Conservation (phyloP, 495 filamentous ascomycete species). For the Penicillium psychrofluorescens region DNA sequence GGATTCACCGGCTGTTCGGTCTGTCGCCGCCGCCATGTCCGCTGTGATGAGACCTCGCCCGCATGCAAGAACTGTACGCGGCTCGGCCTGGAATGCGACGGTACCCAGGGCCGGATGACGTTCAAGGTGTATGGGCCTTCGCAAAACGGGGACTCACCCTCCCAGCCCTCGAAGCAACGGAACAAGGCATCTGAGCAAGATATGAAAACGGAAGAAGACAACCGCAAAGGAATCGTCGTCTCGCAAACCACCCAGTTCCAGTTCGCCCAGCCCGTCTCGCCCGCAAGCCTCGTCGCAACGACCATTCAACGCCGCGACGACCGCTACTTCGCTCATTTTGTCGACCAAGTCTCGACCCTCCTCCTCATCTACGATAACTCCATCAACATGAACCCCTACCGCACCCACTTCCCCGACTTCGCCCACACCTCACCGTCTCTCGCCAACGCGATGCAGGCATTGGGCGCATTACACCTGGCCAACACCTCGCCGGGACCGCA, state of each 20-base stretch:
- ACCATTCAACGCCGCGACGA: conserved; percentile 22
- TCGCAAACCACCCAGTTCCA: conserved; percentile 13
- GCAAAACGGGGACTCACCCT: conserved; percentile 9
- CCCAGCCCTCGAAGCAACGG: conserved; percentile 12
- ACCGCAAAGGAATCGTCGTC: conserved; percentile 12
- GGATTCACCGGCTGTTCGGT: conserved; percentile 37
- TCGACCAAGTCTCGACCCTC: conserved; percentile 30
- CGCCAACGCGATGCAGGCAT: conserved; percentile 36
- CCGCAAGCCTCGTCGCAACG: conserved; percentile 11
- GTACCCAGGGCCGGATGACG: conserved; percentile 33
- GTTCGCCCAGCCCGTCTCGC: conserved; percentile 21
- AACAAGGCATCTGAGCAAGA: conserved; percentile 9
- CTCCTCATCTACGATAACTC: conserved; percentile 33
- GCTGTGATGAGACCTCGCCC: conserved; percentile 37
- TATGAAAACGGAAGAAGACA: conserved; percentile 8
- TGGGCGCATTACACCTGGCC: conserved; percentile 35
- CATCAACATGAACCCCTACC: conserved; percentile 30
- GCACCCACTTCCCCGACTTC: conserved; percentile 29
- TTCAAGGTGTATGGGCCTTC: conserved; percentile 36
- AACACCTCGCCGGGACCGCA: conserved; percentile 29
- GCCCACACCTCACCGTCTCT: conserved; percentile 30
- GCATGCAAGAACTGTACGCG: conserved; percentile 35
- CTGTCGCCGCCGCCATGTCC: conserved; percentile 34
- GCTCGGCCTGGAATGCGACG: conserved; percentile 31
- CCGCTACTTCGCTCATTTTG: conserved; percentile 31